Conservation (phyloP, 176 grass and related monocot species). For the Aechmea fasciata region DNA sequence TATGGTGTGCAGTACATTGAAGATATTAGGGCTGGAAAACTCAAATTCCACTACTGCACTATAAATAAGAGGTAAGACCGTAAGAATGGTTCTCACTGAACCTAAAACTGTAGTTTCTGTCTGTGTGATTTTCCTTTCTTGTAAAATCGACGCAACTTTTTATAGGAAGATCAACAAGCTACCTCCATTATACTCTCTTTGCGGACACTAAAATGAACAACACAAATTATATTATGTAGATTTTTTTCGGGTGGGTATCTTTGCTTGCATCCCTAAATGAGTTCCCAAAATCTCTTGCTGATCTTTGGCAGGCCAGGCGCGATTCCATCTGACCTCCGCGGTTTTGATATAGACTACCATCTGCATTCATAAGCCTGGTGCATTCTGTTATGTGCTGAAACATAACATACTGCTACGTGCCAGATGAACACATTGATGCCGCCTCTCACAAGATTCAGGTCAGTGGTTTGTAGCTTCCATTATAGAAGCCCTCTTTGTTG, state of each 20-base stretch:
- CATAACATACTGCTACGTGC: neutral
- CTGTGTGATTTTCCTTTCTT: neutral
- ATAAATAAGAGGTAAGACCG: conserved; percentile 99
- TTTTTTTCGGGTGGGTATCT: neutral
- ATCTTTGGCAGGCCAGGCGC: conserved; percentile 57
- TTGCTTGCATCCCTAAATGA: neutral
- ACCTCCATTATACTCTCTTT: no score
- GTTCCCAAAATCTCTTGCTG: neutral
- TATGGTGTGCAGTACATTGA: conserved; percentile 60
- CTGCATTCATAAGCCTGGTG: conserved; percentile 33
- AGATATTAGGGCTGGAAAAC: conserved; percentile 60
- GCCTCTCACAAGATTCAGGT: neutral
- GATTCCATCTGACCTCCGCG: conserved; percentile 56
- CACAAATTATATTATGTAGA: no score
- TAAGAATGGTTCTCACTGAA: neutral
- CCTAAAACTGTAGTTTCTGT: neutral
- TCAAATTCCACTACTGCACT: conserved; percentile 93
- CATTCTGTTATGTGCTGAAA: neutral
- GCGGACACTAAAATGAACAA: no score
- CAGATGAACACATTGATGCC: neutral
- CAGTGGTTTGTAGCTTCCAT: neutral
- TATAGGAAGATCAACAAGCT: neutral
- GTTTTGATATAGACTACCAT: conserved; percentile 74
- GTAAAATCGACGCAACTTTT: neutral
- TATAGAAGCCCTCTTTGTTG: neutral